Evolutionary conservation across 2,329 filamentous ascomycete genomes (phyloP).

Genomic region (Huntiella decipiens): DNA sequence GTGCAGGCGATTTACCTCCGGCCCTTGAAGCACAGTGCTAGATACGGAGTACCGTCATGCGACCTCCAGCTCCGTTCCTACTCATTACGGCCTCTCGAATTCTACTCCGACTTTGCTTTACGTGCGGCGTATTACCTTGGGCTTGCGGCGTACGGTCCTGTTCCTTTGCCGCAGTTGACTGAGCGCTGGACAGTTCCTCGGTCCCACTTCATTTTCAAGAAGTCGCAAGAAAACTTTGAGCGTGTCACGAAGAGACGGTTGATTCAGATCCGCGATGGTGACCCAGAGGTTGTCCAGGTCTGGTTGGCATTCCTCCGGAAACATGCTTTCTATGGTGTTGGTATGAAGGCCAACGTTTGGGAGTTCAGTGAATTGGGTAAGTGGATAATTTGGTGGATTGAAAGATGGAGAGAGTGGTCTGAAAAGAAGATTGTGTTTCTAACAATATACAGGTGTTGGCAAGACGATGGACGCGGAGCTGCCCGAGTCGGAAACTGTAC

Average conservation of each 20-base stretch:
- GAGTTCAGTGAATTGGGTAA: constrained; percentile 54
- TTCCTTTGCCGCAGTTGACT: constrained; percentile 67
- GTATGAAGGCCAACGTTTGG: constrained; percentile 97
- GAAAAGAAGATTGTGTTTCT: not conserved
- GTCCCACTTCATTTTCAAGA: constrained; percentile 87
- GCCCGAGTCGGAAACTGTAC: constrained; percentile 8
- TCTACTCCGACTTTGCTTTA: constrained; percentile 86
- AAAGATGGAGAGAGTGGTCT: not conserved
- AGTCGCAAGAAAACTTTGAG: constrained; percentile 95
- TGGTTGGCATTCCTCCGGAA: constrained; percentile 89
- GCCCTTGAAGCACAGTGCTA: constrained; percentile 55
- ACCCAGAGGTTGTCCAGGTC: constrained; percentile 70
- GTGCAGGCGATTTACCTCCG: constrained; percentile 75
- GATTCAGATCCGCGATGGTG: constrained; percentile 82
- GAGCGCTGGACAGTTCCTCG: constrained; percentile 90
- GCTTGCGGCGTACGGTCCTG: constrained; percentile 67
- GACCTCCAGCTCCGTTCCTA: constrained; percentile 88
- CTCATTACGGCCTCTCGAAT: constrained; percentile 73
- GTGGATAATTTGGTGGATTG: not conserved
- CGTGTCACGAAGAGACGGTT: constrained; percentile 67
- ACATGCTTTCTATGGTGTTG: constrained; percentile 86
- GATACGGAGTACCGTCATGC: constrained; percentile 66
- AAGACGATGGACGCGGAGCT: constrained; percentile 11
- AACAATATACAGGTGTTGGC: constrained; percentile 5
- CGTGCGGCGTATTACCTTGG: constrained; percentile 87